Evolutionary conservation across 768 basidiomycete species (phyloP), one percentile per base, ranked within the genome.

Genomic region (Terana coerulea): DNA sequence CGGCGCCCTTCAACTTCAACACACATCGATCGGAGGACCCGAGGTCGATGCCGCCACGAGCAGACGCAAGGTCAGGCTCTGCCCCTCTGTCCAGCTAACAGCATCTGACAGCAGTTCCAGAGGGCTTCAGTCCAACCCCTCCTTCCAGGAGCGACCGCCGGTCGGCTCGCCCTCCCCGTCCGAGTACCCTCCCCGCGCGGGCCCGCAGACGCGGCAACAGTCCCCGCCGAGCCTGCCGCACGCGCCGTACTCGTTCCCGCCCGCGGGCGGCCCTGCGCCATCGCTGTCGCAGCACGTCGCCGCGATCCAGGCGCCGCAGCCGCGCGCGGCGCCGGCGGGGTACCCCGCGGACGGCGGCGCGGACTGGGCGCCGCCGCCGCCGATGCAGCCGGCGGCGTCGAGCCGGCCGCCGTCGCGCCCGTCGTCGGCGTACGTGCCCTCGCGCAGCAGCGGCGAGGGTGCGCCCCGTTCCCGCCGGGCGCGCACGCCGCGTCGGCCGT

Each of bases 201-300:
- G 52, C 35, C 34, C 45, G 4, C 61, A 59, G 28, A 44, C 53
- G 11, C 67, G 73, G 30, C 65, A 68, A 33, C 73, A 70, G 35
- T 68, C 72, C 7, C 67, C 73, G 15, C 74, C 71, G 21, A 69
- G 72, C 15, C 69, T 73, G 52, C 69, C 66, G 14, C 73, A 76
- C 57, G 71, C 72, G 41, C 70, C 73, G 11, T 72, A 73, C 64
- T 70, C 75, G 29, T 77, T 75, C 47, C 70, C 72, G 26, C 63
- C 76, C 1, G 69, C 75, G 21, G 67, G 67, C 7, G 43, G 49
- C 21, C 74, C 79, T 28, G 76, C 75, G 7, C 43, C 67, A 3
- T 72, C 78, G 10, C 62, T 77, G 34, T 74, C 76, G 25, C 79
- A 76, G 58, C 68, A 70, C 35, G 64, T 67, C 22, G 63, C 67